These are phyloP conservation scores for Saccharomycopsis crataegensis DNA, from an alignment of 1,139 yeast species.

Conservation along the genomic window DNA sequence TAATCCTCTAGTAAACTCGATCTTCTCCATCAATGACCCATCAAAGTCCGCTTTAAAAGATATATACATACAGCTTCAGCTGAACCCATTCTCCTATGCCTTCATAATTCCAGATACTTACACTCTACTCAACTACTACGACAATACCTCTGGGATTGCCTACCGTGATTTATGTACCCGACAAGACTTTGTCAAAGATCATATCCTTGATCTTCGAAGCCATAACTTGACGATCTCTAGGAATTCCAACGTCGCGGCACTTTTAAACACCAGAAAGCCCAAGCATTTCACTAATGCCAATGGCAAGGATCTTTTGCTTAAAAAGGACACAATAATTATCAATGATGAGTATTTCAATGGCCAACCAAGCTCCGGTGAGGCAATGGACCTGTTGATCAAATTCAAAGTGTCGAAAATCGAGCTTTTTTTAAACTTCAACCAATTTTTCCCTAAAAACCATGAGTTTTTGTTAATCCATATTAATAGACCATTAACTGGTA, in stretches of 20 bases:
- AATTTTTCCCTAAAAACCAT: constrained; percentile 33
- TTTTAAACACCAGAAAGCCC: constrained; percentile 9
- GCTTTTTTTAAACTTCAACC: constrained; percentile 24
- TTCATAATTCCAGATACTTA: constrained; percentile 56
- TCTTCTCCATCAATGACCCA: constrained; percentile 61
- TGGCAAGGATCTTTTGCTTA: constrained; percentile 6
- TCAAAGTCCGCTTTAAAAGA: constrained; percentile 43
- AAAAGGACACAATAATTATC: constrained; percentile 10
- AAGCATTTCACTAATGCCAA: constrained; percentile 4
- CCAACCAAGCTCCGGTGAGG: not conserved
- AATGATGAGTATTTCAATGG: not conserved
- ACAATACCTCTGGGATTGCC: constrained; percentile 38
- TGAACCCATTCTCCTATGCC: constrained; percentile 42
- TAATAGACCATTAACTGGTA: constrained; percentile 44
- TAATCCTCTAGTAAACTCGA: constrained; percentile 60
- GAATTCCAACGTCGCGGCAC: constrained; percentile 7
- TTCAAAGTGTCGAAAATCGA: constrained; percentile 15
- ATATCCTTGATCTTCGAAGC: constrained; percentile 37
- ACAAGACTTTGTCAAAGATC: constrained; percentile 66
- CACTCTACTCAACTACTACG: constrained; percentile 43
- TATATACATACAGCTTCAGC: constrained; percentile 36
- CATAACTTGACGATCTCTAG: constrained; percentile 17
- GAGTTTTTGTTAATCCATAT: constrained; percentile 45
- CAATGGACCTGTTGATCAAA: constrained; percentile 1
- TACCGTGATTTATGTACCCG: constrained; percentile 53